A percentile compares a stretch with the other conserved stretches of the same genome.
phyloP scores from a whole-genome alignment of 192 early-diverging fungal genomes.

The Coemansia brasiliensis region DNA sequence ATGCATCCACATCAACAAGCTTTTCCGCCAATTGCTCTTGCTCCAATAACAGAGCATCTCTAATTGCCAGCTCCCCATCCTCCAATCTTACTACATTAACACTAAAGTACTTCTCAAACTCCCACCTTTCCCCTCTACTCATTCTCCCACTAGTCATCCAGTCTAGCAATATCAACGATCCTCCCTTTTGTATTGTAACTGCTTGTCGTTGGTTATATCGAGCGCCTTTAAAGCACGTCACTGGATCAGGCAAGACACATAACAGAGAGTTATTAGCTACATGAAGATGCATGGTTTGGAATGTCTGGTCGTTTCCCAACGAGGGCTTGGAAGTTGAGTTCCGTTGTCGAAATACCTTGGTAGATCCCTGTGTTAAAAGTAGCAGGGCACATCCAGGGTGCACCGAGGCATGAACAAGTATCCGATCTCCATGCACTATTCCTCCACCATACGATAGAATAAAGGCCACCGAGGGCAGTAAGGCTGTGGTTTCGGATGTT shows the following conservation, averaged over 20 bases:
- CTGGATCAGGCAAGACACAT: slow-evolving; percentile 73
- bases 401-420: slow-evolving; percentile 58
- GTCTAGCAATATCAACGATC: slow-evolving; percentile 72
- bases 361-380: slow-evolving; percentile 79
- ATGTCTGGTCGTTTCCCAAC: slow-evolving; percentile 17
- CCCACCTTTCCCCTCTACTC: slow-evolving; percentile 74
- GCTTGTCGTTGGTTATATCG: slow-evolving; percentile 65
- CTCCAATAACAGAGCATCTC: slow-evolving; percentile 40
- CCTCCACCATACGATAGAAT: slow-evolving; percentile 80
- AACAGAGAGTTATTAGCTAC: slow-evolving; percentile 54
- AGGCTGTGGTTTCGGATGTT: neutral
- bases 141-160: slow-evolving; percentile 82
- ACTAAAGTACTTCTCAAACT: slow-evolving; percentile 61
- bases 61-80: slow-evolving; percentile 8
- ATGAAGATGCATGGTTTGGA: slow-evolving; percentile 54
- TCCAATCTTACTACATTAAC: slow-evolving; percentile 29
- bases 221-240: slow-evolving; percentile 70
- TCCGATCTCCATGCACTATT: slow-evolving; percentile 66
- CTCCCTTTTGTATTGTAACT: slow-evolving; percentile 27
- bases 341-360: slow-evolving; percentile 76
- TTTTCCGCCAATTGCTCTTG: neutral
- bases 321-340: neutral
- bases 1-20: slow-evolving; percentile 13
- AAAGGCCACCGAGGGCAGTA: slow-evolving; percentile 52
- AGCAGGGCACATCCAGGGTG: slow-evolving; percentile 57